Base-by-base conservation (phyloP, 192 early-diverging fungal genomes). In the Coemansia sp. region DNA sequence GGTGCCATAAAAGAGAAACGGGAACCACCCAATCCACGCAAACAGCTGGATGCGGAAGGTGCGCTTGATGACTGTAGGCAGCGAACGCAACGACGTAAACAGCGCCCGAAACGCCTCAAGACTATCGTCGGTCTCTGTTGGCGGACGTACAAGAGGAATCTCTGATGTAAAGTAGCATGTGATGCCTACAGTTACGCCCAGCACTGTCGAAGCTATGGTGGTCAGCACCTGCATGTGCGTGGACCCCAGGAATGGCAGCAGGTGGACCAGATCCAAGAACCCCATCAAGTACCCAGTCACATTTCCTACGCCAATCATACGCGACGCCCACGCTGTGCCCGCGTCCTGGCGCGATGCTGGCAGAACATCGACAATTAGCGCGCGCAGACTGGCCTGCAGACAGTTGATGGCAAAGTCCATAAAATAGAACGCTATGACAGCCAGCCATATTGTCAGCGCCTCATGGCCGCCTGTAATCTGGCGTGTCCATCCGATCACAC, bases 11-110 rank as follows among this genome's bases (percentile, higher is more conserved):
- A 97, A 97, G 7, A 98, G 79, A 69, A 97, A 95, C 5, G 95
- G 93, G 64, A 98, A 98, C 92, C 94, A 94, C 9, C 91, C 94
- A 72, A 96, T 88, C 95, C 95, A 98, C 24, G 91, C 87, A 83
- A 94, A 94, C 59, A 98, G 91, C 69, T 98, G 95, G 11, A 93
- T 85, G 59, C 90, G 90, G 70, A 91, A 95, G 17, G 97, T 82
- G 54, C 83, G 77, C 53, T 90, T 89, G 22, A 96, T 82, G 7
- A 89, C 82, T 3, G 11, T 54, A 2, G 96, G 94, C 59, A 97
- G 66, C 22, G 73, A 60, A 38, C 85, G 67, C 41, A 93, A 66
- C 2, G 87, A 73, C 11, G 69, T 50, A 32, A 72, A 57, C 45
- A 73, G 66, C 45, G 81, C 59, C 22, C 70, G 54, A 35, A 79